Evolutionary conservation across 257 asterid genomes (phyloP), one percentile per base, ranked within the genome.

Genomic region (Ocimum tenuiflorum): DNA sequence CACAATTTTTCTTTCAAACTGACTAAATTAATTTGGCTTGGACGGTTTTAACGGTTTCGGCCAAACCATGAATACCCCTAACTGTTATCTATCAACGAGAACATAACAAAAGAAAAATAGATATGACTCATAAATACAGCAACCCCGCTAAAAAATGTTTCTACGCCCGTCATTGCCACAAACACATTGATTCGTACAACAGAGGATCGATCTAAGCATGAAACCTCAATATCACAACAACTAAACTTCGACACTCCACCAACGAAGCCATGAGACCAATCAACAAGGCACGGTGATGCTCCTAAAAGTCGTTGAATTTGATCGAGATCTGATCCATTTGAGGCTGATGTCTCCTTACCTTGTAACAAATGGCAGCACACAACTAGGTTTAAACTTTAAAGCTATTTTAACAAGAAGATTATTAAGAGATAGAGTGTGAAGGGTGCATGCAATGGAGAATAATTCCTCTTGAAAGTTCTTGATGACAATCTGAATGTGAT

Each of bases 291-390:
- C n/a, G 63, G 43, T 41, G 50, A 24, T 59, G 60, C 24, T 55
- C 62, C 81, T 85, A 89, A 20, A 74, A 65, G 68, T 81, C 88
- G 51, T 76, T 70, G 74, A 91, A 86, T 64, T 81, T 76, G 77
- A 91, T 81, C 78, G 72, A 63, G 69, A 88, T 74, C 70, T 80
- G 78, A 65, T 84, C 86, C 91, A 84, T 91, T 67, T 71, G 69
- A 0, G 97, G 95, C 60, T 81, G 95, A 75, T 88, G 97, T 69
- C 79, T 83, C 80, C 96, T 81, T 59, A 88, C 95, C 95, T 91
- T 73, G 47, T 23, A 36, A 49, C 31, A 27, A 27, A 27, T 27
- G 31, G 4, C 4, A 18, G 39, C 11, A 14, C 8, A 19, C 14
- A 15, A 36, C 18, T 43, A 71, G 14, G 20, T 59, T 33, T 29